Evolutionary conservation across 164 flowering plant genomes (phyloP).

Genomic region (Kingdonia uniflora): DNA sequence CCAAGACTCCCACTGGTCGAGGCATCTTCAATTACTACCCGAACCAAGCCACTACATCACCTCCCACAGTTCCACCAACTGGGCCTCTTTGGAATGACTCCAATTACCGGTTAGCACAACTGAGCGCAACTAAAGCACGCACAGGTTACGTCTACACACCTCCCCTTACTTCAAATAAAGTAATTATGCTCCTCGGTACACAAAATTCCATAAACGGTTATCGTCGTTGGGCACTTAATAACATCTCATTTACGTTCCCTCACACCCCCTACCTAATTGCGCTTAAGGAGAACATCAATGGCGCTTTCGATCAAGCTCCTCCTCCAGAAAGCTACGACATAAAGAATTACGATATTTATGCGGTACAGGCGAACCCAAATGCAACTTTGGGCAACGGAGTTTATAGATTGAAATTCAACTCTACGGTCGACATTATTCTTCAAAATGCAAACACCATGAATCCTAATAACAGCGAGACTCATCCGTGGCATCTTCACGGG

Average conservation of each 20-base stretch:
- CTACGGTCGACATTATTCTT: constrained; percentile 51
- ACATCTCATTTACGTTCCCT: constrained; percentile 51
- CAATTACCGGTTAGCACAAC: constrained; percentile 5
- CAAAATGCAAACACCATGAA: constrained; percentile 52
- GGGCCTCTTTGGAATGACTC: constrained; percentile 46
- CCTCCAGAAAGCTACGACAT: constrained; percentile 42
- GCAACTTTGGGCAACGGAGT: constrained; percentile 29
- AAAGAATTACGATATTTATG: constrained; percentile 34
- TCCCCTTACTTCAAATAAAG: constrained; percentile 36
- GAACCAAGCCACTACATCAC: constrained; percentile 34
- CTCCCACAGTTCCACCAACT: constrained; percentile 31
- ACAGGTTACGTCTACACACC: constrained; percentile 18
- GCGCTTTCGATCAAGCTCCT: constrained; percentile 26
- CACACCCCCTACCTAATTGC: constrained; percentile 57
- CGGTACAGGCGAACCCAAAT: constrained; percentile 19
- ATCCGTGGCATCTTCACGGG: constrained; percentile 35
- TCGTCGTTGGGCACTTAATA: constrained; percentile 47
- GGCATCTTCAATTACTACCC: constrained; percentile 60
- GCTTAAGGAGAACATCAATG: constrained; percentile 23
- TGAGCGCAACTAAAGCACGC: constrained; percentile 3
- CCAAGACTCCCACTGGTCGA: constrained; percentile 36
- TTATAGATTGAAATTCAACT: constrained; percentile 39
- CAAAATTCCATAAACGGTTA: constrained; percentile 41
- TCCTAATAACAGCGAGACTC: constrained; percentile 18
- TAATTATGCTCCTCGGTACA: constrained; percentile 49